Conservation (phyloP, 148 eudicot species). For the Rhododendron williamsianum region DNA sequence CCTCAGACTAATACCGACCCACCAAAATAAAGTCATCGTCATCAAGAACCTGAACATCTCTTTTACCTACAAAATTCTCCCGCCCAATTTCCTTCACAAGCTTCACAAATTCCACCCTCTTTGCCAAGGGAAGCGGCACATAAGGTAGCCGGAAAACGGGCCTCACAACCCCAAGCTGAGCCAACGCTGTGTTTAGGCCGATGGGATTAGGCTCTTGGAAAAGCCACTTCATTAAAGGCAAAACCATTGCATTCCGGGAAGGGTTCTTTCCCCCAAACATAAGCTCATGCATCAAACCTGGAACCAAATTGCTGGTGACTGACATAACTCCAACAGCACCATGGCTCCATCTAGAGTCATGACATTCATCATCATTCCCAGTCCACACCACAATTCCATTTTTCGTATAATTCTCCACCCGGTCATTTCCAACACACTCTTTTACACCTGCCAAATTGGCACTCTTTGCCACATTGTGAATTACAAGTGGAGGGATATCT, state of each 20-base stretch:
- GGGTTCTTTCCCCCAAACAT: slow-evolving; percentile 69
- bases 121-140: slow-evolving; percentile 59
- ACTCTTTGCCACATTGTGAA: slow-evolving; percentile 34
- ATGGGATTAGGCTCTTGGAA: slow-evolving; percentile 83
- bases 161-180: slow-evolving; percentile 81
- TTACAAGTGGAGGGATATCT: slow-evolving; percentile 68
- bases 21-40: slow-evolving; percentile 69
- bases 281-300: slow-evolving; percentile 57
- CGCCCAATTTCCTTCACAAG: slow-evolving; percentile 71
- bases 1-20: slow-evolving; percentile 50
- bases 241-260: slow-evolving; percentile 45
- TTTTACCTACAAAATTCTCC: slow-evolving; percentile 65
- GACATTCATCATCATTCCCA: slow-evolving; percentile 84
- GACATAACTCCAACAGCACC: slow-evolving; percentile 82
- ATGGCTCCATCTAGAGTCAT: slow-evolving; percentile 70
- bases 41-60: slow-evolving; percentile 57
- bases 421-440: slow-evolving; percentile 72
- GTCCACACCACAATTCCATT: slow-evolving; percentile 65
- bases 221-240: slow-evolving; percentile 73
- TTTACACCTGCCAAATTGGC: slow-evolving; percentile 72
- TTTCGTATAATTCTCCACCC: slow-evolving; percentile 56
- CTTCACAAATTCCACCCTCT: slow-evolving; percentile 70
- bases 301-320: slow-evolving; percentile 74
- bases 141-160: slow-evolving; percentile 79
- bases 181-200: slow-evolving; percentile 70